phyloP scores from a whole-genome alignment of 306 rosid genomes.

The Lupinus albus region DNA sequence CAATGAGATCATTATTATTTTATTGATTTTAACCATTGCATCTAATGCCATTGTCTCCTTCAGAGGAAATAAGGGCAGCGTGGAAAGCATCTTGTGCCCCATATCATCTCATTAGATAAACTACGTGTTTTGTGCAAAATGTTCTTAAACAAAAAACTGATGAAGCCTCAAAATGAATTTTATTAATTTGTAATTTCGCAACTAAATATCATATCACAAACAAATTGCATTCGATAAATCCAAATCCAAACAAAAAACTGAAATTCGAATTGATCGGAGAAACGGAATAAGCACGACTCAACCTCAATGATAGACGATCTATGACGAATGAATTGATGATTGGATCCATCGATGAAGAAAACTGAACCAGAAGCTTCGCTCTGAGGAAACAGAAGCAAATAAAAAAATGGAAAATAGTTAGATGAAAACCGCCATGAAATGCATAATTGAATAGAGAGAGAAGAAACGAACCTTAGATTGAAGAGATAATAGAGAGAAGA shows the following conservation, averaged over 20 bases:
- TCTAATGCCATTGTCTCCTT: slow-evolving; percentile 4
- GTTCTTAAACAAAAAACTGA: too few relatives aligned
- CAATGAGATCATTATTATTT: slow-evolving; percentile 33
- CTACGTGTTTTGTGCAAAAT: too few relatives aligned
- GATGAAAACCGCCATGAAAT: slow-evolving; percentile 41
- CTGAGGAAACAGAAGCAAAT: slow-evolving; percentile 39
- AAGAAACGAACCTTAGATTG: slow-evolving; percentile 41
- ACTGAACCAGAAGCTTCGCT: slow-evolving; percentile 51
- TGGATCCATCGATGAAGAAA: slow-evolving; percentile 43
- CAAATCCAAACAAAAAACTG: not conserved
- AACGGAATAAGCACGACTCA: slow-evolving; percentile 19
- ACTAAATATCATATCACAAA: not conserved
- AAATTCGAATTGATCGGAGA: slow-evolving; percentile 23
- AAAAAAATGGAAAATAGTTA: slow-evolving; percentile 28
- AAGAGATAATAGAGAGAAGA: slow-evolving; percentile 38
- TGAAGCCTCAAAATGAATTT: slow-evolving; percentile 17
- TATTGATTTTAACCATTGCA: slow-evolving; percentile 18
- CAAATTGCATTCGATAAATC: too few relatives aligned
- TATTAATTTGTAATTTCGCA: not conserved
- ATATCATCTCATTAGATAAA: too few relatives aligned
- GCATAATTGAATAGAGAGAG: slow-evolving; percentile 22
- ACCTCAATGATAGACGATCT: slow-evolving; percentile 45
- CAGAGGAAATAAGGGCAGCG: slow-evolving; percentile 3
- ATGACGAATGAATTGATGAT: slow-evolving; percentile 45
- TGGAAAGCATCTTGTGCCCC: too few relatives aligned